Evolutionary conservation across 2,329 filamentous ascomycete species (phyloP).

Genomic region (Xylaria digitata): DNA sequence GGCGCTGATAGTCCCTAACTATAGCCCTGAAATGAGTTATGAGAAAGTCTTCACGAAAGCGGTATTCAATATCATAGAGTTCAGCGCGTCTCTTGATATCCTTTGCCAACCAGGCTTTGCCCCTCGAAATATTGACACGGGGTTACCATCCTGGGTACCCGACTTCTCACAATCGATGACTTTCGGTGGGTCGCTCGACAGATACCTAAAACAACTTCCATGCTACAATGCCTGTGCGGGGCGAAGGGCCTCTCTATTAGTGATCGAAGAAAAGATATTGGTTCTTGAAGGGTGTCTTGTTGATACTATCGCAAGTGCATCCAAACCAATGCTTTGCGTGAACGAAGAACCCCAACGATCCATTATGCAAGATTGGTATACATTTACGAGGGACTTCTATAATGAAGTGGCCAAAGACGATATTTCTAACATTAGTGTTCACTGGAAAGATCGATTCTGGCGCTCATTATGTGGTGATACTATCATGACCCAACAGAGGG

Average conservation of each 20-base stretch:
- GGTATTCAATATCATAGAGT: slow-evolving; percentile 22
- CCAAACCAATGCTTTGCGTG: background rate
- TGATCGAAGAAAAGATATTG: slow-evolving; percentile 25
- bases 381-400: slow-evolving; percentile 11
- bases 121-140: background rate
- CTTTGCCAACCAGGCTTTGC: slow-evolving; percentile 19
- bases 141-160: slow-evolving; percentile 29
- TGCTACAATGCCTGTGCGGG: slow-evolving; percentile 21
- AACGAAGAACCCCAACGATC: slow-evolving; percentile 4
- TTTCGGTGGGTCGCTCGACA: slow-evolving; percentile 18
- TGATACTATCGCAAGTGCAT: slow-evolving; percentile 16
- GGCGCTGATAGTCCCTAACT: slow-evolving; percentile 22
- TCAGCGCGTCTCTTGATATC: slow-evolving; percentile 30
- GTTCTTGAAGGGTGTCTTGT: slow-evolving; percentile 25
- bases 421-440: background rate
- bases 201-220: slow-evolving; percentile 22
- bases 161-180: slow-evolving; percentile 22
- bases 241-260: background rate
- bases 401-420: background rate
- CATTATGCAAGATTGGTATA: slow-evolving; percentile 20
- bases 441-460: slow-evolving; percentile 27
- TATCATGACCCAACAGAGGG: slow-evolving; percentile 13
- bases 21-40: slow-evolving; percentile 12
- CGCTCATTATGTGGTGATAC: slow-evolving; percentile 30
- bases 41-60: slow-evolving; percentile 25